Evolutionary conservation across 2,329 filamentous ascomycete genomes (phyloP).

Genomic region (Sclerotinia nivalis): DNA sequence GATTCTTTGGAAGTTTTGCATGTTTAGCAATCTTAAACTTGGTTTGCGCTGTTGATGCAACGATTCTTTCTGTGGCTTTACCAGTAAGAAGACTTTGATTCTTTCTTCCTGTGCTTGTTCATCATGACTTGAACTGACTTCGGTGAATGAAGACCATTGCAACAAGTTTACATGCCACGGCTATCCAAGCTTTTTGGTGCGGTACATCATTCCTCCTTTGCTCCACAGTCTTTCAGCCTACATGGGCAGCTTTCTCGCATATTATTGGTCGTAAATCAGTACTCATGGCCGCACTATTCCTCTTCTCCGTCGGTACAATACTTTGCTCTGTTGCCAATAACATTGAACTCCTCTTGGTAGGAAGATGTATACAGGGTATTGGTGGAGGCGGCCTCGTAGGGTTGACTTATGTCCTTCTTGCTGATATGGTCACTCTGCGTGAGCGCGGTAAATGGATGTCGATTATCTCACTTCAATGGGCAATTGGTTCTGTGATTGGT

Average conservation of each 20-base stretch:
- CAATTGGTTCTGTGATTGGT: slow-evolving; percentile 40
- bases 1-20: slow-evolving; percentile 34
- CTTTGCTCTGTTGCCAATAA: slow-evolving; percentile 40
- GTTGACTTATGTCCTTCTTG: slow-evolving; percentile 48
- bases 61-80: slow-evolving; percentile 49
- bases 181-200: slow-evolving; percentile 66
- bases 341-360: slow-evolving; percentile 37
- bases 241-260: slow-evolving; percentile 36
- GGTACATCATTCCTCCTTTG: slow-evolving; percentile 64
- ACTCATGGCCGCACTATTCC: slow-evolving; percentile 29
- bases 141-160: slow-evolving; percentile 50
- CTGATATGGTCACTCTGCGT: slow-evolving; percentile 48
- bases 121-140: slow-evolving; percentile 10
- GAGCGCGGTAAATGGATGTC: slow-evolving; percentile 45
- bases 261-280: slow-evolving; percentile 34
- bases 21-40: slow-evolving; percentile 42
- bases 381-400: slow-evolving; percentile 52
- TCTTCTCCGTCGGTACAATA: slow-evolving; percentile 37
- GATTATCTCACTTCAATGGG: slow-evolving; percentile 34
- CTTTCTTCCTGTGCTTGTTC: neutral
- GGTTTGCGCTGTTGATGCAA: slow-evolving; percentile 66
- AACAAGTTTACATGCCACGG: slow-evolving; percentile 52
- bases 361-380: slow-evolving; percentile 49
- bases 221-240: slow-evolving; percentile 61
- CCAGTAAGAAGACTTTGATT: slow-evolving; percentile 29